Evolutionary conservation across 2,329 filamentous ascomycete species (phyloP), one percentile per base, ranked within the genome.

Genomic region (Penicillium concentricum): DNA sequence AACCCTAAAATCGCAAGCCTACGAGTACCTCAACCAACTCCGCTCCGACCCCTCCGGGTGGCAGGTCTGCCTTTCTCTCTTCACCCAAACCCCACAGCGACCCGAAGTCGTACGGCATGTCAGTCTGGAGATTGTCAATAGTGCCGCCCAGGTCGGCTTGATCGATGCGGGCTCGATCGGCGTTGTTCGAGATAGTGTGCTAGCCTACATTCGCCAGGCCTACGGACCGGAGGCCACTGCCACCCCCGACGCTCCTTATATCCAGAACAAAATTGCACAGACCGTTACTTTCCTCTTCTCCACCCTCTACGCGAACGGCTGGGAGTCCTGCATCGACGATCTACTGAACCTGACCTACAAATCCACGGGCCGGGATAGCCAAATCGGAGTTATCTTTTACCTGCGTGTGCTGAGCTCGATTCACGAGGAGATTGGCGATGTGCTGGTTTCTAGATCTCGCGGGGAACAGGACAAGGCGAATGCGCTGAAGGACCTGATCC

Each of bases 201-300:
- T 96, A 77, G 84, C 85, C 65, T 97, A 97, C 74, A 83, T 94
- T 59, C 85, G 85, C 63, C 84, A 88, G 67, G 86, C 84, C 47
- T 97, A 97, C 73, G 84, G 86, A 51, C 79, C 82, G 38, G 75
- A 77, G 22, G 72, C 71, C 22, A 79, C 79, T 34, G 79, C 81
- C 57, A 75, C 80, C 51, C 77, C 87, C 61, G 94, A 99, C 72
- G 85, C 87, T 9, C 74, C 85, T 24, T 84, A 85, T 63, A 87
- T 99, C 42, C 93, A 97, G 77, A 99, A 97, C 79, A 99, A 99
- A 78, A 85, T 99, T 64, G 92, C 93, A 44, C 94, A 99, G 78
- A 96, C 92, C 13, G 79, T 99, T 67, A 99, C 94, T 10, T 94
- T 91, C 70, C 86, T 99, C 49, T 99, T 99, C 74, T 89, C 91